Evolutionary conservation across 441 rosid genomes (phyloP), one percentile per base, ranked within the genome.

Genomic region (Erodium texanum): DNA sequence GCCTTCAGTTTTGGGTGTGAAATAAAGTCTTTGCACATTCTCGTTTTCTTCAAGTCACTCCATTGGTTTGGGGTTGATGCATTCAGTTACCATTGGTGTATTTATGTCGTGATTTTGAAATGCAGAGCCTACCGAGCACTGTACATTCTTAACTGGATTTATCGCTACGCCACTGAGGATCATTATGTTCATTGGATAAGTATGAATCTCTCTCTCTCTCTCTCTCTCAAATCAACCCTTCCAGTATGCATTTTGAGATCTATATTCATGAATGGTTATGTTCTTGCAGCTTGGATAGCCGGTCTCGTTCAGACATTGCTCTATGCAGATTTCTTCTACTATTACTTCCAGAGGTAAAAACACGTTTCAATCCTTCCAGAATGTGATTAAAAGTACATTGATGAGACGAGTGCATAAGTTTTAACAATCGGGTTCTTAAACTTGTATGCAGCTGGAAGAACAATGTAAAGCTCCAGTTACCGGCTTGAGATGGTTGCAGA

Each of bases 321-420:
- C 18, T 83, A 83, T 66, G 89, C 85, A 1, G 89, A 85, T 70
- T 85, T 83, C 84, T 83, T 85, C 75, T 83, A 85, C 74, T 85
- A 81, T 65, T 85, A 85, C 66, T 81, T 85, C 29, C 29, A 27
- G 29, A 27, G 29, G 29, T 27, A 9, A 9, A 7, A 38, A 6
- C 45, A 38, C 8, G 11, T 38, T 38, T 6, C 9, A 8, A 38
- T 38, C 11, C 11, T 38, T 8, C 11, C 11, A 38, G 9, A 38
- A 6, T 38, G 45, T 38, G 29, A 27, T 27, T 1, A 27, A 27
- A 27, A 27, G 29, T 27, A 27, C 2, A 27, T 27, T 34, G 8
- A 6, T 4, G 8, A 4, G 41, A 34, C 41, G 5, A 4, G 41
- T 34, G 41, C 41, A 38, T 38, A 38, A 38, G 11, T 38, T 38